phyloP scores from a whole-genome alignment of 192 early-diverging fungal species.

The Dissophora globulifera region DNA sequence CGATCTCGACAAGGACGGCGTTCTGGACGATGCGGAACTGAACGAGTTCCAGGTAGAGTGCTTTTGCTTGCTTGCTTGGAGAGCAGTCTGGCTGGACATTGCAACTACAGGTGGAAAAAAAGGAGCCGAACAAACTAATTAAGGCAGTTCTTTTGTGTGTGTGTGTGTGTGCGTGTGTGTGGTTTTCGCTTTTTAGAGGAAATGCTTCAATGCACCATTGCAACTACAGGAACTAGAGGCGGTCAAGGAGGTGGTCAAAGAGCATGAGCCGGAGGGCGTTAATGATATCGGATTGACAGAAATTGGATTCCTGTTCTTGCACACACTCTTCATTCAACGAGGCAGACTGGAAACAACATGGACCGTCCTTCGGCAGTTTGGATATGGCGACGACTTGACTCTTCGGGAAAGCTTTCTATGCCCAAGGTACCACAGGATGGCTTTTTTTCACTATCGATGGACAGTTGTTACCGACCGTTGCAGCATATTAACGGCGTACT shows the following conservation, averaged over 20 bases:
- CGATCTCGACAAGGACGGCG: slow-evolving; percentile 92
- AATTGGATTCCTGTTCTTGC: slow-evolving; percentile 92
- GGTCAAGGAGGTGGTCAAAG: slow-evolving; percentile 94
- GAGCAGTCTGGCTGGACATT: too few relatives aligned
- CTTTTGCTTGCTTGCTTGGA: background rate
- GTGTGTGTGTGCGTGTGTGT: too few relatives aligned
- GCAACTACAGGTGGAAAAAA: too few relatives aligned
- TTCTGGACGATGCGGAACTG: slow-evolving; percentile 92
- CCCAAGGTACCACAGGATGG: slow-evolving; percentile 64
- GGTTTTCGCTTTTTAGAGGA: slow-evolving; percentile 65
- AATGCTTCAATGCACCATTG: slow-evolving; percentile 97
- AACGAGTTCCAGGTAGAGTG: slow-evolving; percentile 91
- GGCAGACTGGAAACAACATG: slow-evolving; percentile 98
- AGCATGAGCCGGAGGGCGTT: slow-evolving; percentile 89
- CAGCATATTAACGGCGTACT: too few relatives aligned
- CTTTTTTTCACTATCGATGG: background rate
- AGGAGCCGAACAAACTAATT: too few relatives aligned
- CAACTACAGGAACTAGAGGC: slow-evolving; percentile 96
- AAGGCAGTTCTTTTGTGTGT: too few relatives aligned
- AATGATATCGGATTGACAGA: slow-evolving; percentile 89
- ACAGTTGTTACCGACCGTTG: background rate
- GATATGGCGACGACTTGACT: slow-evolving; percentile 95
- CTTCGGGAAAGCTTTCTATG: slow-evolving; percentile 91
- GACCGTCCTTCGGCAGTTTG: slow-evolving; percentile 96
- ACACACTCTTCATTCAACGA: slow-evolving; percentile 96